Evolutionary conservation across 2,329 filamentous ascomycete species (phyloP), one percentile per base, ranked within the genome.

Genomic region (Aphanocladium album): DNA sequence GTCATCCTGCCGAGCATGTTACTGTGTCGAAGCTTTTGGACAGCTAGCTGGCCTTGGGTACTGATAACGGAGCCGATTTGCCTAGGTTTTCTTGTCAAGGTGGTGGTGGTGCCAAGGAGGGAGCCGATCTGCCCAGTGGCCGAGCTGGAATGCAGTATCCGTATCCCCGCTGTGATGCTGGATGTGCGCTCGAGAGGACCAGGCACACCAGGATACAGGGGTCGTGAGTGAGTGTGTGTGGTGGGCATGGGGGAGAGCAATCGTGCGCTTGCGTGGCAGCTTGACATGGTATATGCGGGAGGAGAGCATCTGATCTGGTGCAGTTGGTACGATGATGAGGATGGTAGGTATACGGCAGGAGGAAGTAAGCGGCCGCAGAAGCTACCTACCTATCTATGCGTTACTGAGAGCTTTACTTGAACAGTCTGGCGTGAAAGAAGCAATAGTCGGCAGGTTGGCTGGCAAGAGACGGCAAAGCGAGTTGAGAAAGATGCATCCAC

Each of bases 61-160:
- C 30, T 30, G 30, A 30, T 30, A 43, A 30, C 30, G 30, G 30
- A 30, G 30, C 5, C 5, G 30, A 30, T 19, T 46, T 3, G n/a
- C 43, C 35, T 39, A 17, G 12, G 11, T 39, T 39, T 46, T 17
- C 30, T 30, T 30, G 30, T 30, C 30, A 5, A 33, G 47, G 47
- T 30, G 30, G 17, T 17, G 51, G 23, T 12, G 35, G 51, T 54
- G 51, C 50, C 51, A 54, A 54, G 51, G 21, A 33, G 39, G 51
- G 23, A 57, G 41, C 30, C 54, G 55, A 57, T 57, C 55, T 57
- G 23, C 30, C 33, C 45, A 57, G 45, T 49, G 30, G 55, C 30
- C 17, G 23, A 49, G 33, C 45, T 50, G 55, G 55, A 57, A 57
- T 49, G 55, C 33, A 30, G 27, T 33, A 37, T 49, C 55, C 55